Evolutionary conservation across 179 eudicot genomes (phyloP), one percentile per base, ranked within the genome.

Genomic region (Spinacia oleracea): DNA sequence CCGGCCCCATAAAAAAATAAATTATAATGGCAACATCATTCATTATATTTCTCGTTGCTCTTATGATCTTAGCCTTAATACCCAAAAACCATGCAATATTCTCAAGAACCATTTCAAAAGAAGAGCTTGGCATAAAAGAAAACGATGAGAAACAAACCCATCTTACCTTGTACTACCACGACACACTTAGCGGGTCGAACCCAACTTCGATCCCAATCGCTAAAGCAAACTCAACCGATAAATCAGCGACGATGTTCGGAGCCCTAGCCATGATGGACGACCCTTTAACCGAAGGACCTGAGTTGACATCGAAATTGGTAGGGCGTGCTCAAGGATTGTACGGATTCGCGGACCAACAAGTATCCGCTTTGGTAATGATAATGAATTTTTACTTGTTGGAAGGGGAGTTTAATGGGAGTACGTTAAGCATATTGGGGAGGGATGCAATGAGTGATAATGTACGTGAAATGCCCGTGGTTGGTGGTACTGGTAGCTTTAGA

Each of bases 321-420:
- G 88, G 88, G 55, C 74, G 81, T 66, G 86, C 86, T 55, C 86
- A 81, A 21, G 86, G 88, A 29, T 40, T 81, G 77, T 79, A 81
- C 72, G 85, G 63, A 0, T 38, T 59, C 5, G 84, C 81, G 9
- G 85, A 78, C 59, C 79, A 63, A 38, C 69, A 63, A 8, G 78
- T 42, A n/a, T 25, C 51, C 8, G 68, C 73, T 14, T 27, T 77
- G 20, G 20, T 64, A 1, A 78, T 85, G 86, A 25, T 80, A 1
- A 63, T 83, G 75, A 73, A 81, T 38, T 77, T 83, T 60, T 62
- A 53, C 21, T 76, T 86, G 38, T 2, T 77, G 5, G 74, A 68
- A 10, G 86, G 86, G 21, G 68, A 78, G 1, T 79, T 45, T 43
- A 83, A 83, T 1, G 88, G 88, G 11, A 83, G 88, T 59, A 75